A percentile compares a stretch with the other conserved stretches of the same genome.
phyloP scores from a whole-genome alignment of 805 yeast species.

The Candida maltosa region DNA sequence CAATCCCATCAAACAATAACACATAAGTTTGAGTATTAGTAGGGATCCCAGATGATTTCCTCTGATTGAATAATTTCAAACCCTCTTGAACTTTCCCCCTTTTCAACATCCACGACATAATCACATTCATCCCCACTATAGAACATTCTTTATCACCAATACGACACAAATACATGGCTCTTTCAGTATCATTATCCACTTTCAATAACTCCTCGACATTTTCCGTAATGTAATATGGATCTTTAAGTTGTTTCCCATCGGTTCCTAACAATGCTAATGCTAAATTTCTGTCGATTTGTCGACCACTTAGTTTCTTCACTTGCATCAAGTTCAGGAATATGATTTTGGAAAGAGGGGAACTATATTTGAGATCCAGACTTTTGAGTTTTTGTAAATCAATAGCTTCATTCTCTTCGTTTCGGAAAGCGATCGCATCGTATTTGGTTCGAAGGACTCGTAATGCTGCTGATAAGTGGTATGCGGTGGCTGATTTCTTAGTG shows the following conservation, averaged over 20 bases:
- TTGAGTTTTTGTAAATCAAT: constrained; percentile 20
- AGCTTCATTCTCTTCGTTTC: constrained; percentile 12
- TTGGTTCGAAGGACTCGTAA: constrained; percentile 25
- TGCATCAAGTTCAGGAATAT: constrained; percentile 28
- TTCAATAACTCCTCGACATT: constrained; percentile 53
- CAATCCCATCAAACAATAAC: constrained; percentile 33
- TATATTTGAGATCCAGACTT: constrained; percentile 20
- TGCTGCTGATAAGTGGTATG: constrained; percentile 15
- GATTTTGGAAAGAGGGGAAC: constrained; percentile 13
- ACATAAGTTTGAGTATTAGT: constrained; percentile 44
- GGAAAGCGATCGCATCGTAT: constrained; percentile 25
- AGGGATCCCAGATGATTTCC: constrained; percentile 62
- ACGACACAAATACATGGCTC: constrained; percentile 52
- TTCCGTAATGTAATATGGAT: constrained; percentile 52
- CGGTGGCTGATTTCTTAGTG: too few relatives aligned
- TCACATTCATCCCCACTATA: constrained; percentile 60
- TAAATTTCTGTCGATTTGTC: constrained; percentile 42
- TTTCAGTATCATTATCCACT: constrained; percentile 41
- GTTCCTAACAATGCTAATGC: constrained; percentile 57
- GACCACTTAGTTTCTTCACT: constrained; percentile 20
- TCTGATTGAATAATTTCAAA: constrained; percentile 45
- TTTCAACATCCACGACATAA: constrained; percentile 48
- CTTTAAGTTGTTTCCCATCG: constrained; percentile 53
- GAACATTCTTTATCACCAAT: constrained; percentile 47
- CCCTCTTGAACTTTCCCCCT: constrained; percentile 46